Evolutionary conservation across 2,329 filamentous ascomycete species (phyloP).

Genomic region (Fonsecaea monophora): DNA sequence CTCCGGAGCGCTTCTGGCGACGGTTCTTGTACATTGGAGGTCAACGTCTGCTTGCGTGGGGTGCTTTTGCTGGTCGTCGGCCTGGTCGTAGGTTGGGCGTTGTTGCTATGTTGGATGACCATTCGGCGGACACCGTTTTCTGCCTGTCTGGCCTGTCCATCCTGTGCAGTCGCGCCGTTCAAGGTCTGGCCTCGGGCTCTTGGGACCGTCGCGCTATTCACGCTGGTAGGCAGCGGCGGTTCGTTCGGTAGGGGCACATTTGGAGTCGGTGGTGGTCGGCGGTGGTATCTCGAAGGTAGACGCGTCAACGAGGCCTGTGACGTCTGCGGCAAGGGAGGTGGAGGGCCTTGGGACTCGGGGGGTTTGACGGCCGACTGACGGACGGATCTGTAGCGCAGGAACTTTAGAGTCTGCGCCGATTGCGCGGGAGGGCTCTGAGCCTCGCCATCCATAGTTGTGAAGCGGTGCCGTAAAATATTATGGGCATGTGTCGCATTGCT

Average conservation of each 20-base stretch:
- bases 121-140: conserved; percentile 10
- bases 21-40: conserved; percentile 6
- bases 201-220: conserved; percentile 10
- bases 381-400: conserved; percentile 66
- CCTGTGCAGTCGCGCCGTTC: not conserved
- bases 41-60: conserved; percentile 6
- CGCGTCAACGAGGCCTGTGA: conserved; percentile 26
- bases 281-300: conserved; percentile 33
- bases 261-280: conserved; percentile 15
- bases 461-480: not conserved
- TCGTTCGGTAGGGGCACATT: conserved; percentile 3
- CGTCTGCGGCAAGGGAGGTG: conserved; percentile 23
- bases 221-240: not conserved
- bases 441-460: conserved; percentile 20
- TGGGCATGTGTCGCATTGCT: not conserved
- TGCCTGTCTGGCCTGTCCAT: conserved; percentile 3
- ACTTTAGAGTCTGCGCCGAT: conserved; percentile 47
- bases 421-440: conserved; percentile 8
- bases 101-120: conserved; percentile 13
- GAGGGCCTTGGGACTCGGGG: conserved; percentile 11
- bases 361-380: conserved; percentile 49
- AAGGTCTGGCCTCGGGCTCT: conserved; percentile 10
- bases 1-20: conserved; percentile 19
- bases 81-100: not conserved
- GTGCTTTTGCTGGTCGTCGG: conserved; percentile 11